Base-by-base conservation (phyloP, 2,329 filamentous ascomycete species). In the Beauveria sp. region DNA sequence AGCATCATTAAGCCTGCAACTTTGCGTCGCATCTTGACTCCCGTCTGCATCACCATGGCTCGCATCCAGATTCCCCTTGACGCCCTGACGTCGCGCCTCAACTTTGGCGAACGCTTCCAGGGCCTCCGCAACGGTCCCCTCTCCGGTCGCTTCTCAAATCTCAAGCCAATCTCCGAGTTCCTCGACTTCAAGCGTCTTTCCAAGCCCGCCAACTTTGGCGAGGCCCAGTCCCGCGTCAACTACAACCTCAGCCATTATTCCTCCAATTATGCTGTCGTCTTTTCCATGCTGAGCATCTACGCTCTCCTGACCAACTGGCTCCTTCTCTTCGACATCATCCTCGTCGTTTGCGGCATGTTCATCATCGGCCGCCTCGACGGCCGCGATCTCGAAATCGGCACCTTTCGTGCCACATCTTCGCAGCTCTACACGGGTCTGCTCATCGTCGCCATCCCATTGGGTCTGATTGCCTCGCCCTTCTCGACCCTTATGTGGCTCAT, bases 221-320 rank as follows among this genome's bases (percentile, higher is more conserved):
- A 97, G 76, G 86, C 91, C 66, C 93, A 98, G 77, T 92, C 88
- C 69, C 87, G 93, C 67, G 87, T 96, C 79, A 96, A 96, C 82
- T 97, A 97, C 87, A 99, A 99, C 77, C 79, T 99, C 67, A 86
- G 89, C 74, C 89, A 98, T 81, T 99, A 96, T 82, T 96, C 92
- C 65, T 97, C 91, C 88, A 99, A 99, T 81, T 99, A 99, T 84
- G 89, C 90, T 68, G 88, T 90, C 66, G 85, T 98, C 69, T 96
- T 98, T 74, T 81, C 90, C 70, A 96, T 99, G 88, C 88, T 99
- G 72, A 91, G 89, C 81, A 88, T 99, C 78, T 99, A 99, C 82
- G 90, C 90, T 71, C 79, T 99, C 70, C 83, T 99, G 71, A 95
- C 91, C 69, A 98, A 97, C 78, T 81, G 86, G 71, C 77, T 87